phyloP scores from a whole-genome alignment of 257 asterid genomes.

The Scutellaria baicalensis region DNA sequence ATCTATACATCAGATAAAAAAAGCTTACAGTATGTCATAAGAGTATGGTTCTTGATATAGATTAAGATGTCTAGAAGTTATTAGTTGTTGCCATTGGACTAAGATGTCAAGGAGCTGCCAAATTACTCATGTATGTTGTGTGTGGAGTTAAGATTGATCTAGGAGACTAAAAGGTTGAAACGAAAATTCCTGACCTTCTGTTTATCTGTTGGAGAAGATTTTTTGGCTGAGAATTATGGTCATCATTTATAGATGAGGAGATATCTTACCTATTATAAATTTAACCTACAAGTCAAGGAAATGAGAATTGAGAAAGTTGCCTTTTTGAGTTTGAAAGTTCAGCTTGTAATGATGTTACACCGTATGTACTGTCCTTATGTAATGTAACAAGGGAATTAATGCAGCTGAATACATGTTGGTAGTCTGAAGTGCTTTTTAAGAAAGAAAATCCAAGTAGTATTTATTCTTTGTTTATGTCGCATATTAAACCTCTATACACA shows the following conservation, averaged over 20 bases:
- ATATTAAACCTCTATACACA: background rate
- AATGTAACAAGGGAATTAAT: background rate
- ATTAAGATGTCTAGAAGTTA: background rate
- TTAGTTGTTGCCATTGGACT: background rate
- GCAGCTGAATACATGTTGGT: background rate
- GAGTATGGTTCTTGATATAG: background rate
- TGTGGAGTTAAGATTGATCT: background rate
- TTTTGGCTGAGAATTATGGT: background rate
- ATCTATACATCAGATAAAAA: background rate
- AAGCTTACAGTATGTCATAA: background rate
- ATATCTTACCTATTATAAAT: background rate
- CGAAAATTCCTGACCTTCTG: background rate
- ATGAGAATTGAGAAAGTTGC: background rate
- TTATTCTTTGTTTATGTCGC: background rate
- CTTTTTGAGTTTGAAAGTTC: background rate
- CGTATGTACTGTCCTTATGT: background rate
- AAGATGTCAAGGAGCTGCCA: background rate
- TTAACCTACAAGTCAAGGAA: background rate
- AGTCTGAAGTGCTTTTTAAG: background rate
- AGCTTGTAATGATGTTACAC: background rate
- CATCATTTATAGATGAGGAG: background rate
- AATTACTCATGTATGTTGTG: background rate
- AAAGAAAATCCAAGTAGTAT: background rate
- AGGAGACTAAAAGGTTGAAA: background rate
- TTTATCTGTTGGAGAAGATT: background rate